Conservation (phyloP, 441 rosid species). For the Syzygium malaccense region DNA sequence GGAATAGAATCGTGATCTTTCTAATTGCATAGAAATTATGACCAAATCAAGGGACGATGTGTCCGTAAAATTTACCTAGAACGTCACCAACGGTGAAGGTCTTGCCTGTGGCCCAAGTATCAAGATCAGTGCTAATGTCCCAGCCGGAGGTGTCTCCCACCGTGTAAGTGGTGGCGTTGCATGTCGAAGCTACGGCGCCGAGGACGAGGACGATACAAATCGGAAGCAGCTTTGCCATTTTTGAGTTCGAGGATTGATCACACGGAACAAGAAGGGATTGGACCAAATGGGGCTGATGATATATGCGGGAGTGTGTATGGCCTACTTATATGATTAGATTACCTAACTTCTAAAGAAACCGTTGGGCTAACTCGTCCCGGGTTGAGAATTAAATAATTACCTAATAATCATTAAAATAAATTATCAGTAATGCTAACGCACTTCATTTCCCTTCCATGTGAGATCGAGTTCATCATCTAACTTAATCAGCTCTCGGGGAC, state of each 20-base stretch:
- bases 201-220: conserved; percentile 4
- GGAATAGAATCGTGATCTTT: neutral
- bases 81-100: conserved; percentile 63
- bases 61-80: conserved; percentile 32
- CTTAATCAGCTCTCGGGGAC: neutral
- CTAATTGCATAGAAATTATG: neutral
- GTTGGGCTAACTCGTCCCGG: conserved; percentile 9
- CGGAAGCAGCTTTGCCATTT: conserved; percentile 31
- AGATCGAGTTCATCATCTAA: neutral
- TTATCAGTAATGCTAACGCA: neutral
- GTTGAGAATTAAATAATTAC: neutral
- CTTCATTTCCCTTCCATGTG: neutral
- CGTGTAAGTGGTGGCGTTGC: conserved; percentile 42
- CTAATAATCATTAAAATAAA: neutral
- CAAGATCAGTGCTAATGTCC: conserved; percentile 81
- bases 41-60: neutral
- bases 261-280: neutral
- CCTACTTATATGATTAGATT: conserved; percentile 41
- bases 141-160: conserved; percentile 91
- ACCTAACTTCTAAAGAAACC: conserved; percentile 42
- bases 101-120: conserved; percentile 56
- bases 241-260: neutral
- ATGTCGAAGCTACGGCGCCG: conserved; percentile 17
- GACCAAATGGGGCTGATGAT: neutral
- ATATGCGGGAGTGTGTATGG: conserved; percentile 2